A percentile compares a stretch with the other conserved stretches of the same genome.
These are phyloP conservation scores for Papiliotrema laurentii DNA, from an alignment of 1,284 basidiomycete species.

Conservation along the genomic window DNA sequence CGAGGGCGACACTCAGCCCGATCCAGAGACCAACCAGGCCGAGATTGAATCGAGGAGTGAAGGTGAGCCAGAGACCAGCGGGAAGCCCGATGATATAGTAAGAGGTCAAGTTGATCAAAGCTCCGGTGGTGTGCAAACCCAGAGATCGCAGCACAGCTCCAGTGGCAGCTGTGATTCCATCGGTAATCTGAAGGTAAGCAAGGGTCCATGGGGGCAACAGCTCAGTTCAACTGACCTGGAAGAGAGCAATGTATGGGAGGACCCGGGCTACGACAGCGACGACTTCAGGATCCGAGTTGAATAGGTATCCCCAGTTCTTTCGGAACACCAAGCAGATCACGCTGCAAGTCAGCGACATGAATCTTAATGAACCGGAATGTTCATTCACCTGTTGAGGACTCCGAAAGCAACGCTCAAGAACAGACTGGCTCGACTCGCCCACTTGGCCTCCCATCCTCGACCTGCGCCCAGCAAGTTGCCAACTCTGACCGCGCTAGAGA, in stretches of 20 bases:
- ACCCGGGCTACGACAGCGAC: constrained; percentile 61
- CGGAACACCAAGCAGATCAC: constrained; percentile 67
- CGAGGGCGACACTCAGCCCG: constrained; percentile 49
- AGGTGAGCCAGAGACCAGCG: constrained; percentile 50
- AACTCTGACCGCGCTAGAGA: constrained; percentile 78
- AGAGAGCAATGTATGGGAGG: constrained; percentile 64
- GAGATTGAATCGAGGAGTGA: constrained; percentile 33
- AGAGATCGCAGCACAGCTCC: constrained; percentile 71
- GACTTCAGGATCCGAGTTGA: constrained; percentile 72
- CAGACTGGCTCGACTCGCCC: constrained; percentile 61
- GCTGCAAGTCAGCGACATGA: constrained; percentile 47
- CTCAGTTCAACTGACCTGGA: constrained; percentile 57
- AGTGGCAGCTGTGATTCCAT: constrained; percentile 64
- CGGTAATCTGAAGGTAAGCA: constrained; percentile 48
- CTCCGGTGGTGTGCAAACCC: constrained; percentile 58
- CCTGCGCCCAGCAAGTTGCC: constrained; percentile 76
- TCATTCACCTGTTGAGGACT: constrained; percentile 58
- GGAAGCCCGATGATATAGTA: constrained; percentile 53
- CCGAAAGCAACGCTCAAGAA: constrained; percentile 60
- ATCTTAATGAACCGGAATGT: neutral
- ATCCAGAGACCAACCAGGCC: constrained; percentile 51
- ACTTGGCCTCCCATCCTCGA: constrained; percentile 62
- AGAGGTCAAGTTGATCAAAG: constrained; percentile 50
- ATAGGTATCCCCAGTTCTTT: constrained; percentile 70
- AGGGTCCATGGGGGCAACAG: neutral